phyloP scores from a whole-genome alignment of 176 grass and related monocot genomes.

The Neostapfia colusana region DNA sequence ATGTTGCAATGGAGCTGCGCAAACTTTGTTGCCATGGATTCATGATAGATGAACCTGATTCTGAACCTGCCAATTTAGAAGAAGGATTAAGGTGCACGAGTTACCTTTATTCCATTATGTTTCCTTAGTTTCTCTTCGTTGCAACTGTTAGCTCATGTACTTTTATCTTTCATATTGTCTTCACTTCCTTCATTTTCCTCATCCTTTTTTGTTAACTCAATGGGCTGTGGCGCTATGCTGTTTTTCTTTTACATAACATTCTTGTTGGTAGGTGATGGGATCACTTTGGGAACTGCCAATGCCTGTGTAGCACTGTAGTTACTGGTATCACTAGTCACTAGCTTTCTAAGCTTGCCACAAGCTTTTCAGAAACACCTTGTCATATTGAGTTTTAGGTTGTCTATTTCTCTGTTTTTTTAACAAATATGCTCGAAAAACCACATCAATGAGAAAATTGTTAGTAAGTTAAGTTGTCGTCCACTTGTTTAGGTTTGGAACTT shows the following conservation, averaged over 20 bases:
- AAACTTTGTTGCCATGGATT: constrained; percentile 99
- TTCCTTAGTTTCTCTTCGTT: constrained; percentile 22
- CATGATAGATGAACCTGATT: constrained; percentile 88
- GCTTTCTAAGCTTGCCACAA: constrained; percentile 20
- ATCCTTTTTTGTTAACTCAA: constrained; percentile 13
- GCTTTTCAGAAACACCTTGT: not conserved
- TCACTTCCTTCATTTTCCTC: constrained; percentile 14
- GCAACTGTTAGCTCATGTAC: constrained; percentile 4
- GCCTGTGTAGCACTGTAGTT: not conserved
- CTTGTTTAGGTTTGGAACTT: constrained; percentile 15
- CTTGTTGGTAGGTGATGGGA: not conserved
- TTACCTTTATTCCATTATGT: constrained; percentile 32
- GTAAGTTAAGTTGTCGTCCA: not conserved
- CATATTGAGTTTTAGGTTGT: not conserved
- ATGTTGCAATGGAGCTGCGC: constrained; percentile 99
- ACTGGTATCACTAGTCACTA: constrained; percentile 13
- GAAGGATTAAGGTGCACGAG: constrained; percentile 87
- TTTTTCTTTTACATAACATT: constrained; percentile 22
- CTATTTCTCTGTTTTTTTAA: not conserved
- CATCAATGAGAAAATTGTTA: constrained; percentile 4
- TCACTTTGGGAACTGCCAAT: constrained; percentile 9
- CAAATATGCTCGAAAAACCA: not conserved
- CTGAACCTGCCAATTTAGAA: constrained; percentile 63
- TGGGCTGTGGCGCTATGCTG: constrained; percentile 5
- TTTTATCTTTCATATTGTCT: not conserved